Conservation (phyloP, 2,329 filamentous ascomycete genomes). For the Aspergillus calidoustus region DNA sequence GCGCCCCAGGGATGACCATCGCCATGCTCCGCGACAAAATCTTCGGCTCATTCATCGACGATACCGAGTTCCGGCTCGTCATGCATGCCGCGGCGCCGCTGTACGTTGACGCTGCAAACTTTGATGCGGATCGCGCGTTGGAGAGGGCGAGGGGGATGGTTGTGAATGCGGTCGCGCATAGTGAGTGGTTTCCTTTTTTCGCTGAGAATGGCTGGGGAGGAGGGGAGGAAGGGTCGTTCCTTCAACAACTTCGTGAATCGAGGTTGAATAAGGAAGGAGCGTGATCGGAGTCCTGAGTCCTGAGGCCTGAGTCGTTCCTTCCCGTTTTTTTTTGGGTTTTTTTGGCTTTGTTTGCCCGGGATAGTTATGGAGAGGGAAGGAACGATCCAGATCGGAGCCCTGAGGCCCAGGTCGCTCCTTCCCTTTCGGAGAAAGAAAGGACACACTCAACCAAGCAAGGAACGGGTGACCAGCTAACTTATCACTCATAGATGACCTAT, state of each 20-base stretch:
- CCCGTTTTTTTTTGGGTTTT: too few species aligned
- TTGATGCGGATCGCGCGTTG: not conserved
- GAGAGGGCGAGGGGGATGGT: not conserved
- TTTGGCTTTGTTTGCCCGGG: too few species aligned
- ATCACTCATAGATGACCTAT: not conserved
- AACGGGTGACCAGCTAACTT: not conserved
- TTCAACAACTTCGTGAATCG: too few species aligned
- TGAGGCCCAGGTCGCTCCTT: not conserved
- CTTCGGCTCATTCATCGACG: not conserved
- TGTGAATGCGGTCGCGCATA: not conserved
- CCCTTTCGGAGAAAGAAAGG: not conserved
- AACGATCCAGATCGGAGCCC: too few species aligned
- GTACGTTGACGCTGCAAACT: not conserved
- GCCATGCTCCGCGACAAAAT: not conserved
- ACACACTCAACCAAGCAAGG: not conserved
- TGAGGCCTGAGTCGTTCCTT: not conserved
- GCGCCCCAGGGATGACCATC: not conserved
- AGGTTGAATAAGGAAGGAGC: too few species aligned
- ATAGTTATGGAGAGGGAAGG: too few species aligned
- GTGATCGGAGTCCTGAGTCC: too few species aligned
- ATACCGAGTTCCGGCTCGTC: not conserved
- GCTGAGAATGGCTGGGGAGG: too few species aligned
- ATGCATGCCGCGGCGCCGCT: slow-evolving; percentile 3
- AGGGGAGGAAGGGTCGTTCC: too few species aligned
- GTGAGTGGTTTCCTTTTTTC: not conserved